Conservation (phyloP, 495 filamentous ascomycete genomes). For the Aspergillus saccharolyticus region DNA sequence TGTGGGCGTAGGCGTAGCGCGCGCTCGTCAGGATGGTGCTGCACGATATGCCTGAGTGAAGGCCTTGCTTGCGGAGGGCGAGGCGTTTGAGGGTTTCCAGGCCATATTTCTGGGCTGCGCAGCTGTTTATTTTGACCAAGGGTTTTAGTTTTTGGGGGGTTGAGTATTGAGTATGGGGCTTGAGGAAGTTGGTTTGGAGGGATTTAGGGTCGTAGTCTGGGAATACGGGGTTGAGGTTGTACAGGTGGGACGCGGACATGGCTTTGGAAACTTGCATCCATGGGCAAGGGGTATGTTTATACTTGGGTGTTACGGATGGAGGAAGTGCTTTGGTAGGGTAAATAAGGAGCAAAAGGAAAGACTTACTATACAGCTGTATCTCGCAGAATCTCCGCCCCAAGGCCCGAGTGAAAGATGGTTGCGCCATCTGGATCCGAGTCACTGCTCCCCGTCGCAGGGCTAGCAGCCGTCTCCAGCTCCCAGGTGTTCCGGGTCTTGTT, state of each 20-base stretch:
- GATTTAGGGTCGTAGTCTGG: neutral
- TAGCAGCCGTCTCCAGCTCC: constrained; percentile 59
- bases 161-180: neutral
- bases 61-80: constrained; percentile 78
- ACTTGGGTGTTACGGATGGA: no score
- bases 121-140: constrained; percentile 35
- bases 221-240: neutral
- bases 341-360: constrained; percentile 1
- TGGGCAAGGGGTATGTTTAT: constrained; percentile 1
- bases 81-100: constrained; percentile 79
- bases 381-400: constrained; percentile 66
- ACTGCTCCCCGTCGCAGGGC: constrained; percentile 13
- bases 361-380: constrained; percentile 80
- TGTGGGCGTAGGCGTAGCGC: constrained; percentile 82
- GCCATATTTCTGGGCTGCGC: constrained; percentile 74
- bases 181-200: neutral
- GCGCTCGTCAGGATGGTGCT: constrained; percentile 79
- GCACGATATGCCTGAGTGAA: constrained; percentile 74
- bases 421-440: constrained; percentile 45
- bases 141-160: neutral
- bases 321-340: neutral
- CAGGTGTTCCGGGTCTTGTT: constrained; percentile 62
- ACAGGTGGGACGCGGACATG: no score
- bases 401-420: constrained; percentile 62
- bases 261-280: no score